Evolutionary conservation across 2,329 filamentous ascomycete genomes (phyloP).

Genomic region (Colletotrichum orbiculare): DNA sequence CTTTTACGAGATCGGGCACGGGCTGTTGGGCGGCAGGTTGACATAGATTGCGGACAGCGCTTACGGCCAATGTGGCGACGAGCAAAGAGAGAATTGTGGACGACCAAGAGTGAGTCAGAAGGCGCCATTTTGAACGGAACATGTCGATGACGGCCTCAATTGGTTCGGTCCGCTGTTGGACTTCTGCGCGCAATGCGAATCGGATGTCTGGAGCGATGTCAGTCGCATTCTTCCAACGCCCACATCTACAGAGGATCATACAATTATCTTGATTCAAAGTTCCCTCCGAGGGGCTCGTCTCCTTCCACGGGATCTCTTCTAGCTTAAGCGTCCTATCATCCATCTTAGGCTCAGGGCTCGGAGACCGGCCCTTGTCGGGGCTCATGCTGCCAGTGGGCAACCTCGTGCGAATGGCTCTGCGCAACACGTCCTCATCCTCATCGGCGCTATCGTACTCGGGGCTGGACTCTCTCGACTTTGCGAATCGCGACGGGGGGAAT

Average conservation of each 20-base stretch:
- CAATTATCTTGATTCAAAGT: conserved; percentile 57
- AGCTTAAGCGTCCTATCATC: conserved; percentile 53
- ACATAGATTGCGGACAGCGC: conserved; percentile 73
- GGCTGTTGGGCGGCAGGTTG: conserved; percentile 74
- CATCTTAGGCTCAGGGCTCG: conserved; percentile 59
- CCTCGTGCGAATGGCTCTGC: conserved; percentile 64
- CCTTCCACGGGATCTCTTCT: conserved; percentile 44
- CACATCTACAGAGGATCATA: conserved; percentile 46
- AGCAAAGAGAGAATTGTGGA: conserved; percentile 73
- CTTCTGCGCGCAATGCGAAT: conserved; percentile 87
- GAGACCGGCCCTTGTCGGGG: conserved; percentile 61
- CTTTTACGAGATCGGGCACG: conserved; percentile 88
- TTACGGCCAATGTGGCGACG: conserved; percentile 71
- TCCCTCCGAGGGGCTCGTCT: conserved; percentile 42
- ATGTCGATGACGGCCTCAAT: conserved; percentile 79
- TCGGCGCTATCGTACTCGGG: conserved; percentile 49
- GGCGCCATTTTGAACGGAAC: conserved; percentile 67
- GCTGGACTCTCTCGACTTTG: conserved; percentile 43
- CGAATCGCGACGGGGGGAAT: conserved; percentile 46
- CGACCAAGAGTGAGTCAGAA: conserved; percentile 75
- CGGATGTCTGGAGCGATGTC: conserved; percentile 75
- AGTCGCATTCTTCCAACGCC: conserved; percentile 33
- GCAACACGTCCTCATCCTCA: conserved; percentile 56
- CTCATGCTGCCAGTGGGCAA: conserved; percentile 67
- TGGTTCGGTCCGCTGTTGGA: conserved; percentile 86